Evolutionary conservation across 306 rosid genomes (phyloP).

Genomic region (Crataegus laevigata): DNA sequence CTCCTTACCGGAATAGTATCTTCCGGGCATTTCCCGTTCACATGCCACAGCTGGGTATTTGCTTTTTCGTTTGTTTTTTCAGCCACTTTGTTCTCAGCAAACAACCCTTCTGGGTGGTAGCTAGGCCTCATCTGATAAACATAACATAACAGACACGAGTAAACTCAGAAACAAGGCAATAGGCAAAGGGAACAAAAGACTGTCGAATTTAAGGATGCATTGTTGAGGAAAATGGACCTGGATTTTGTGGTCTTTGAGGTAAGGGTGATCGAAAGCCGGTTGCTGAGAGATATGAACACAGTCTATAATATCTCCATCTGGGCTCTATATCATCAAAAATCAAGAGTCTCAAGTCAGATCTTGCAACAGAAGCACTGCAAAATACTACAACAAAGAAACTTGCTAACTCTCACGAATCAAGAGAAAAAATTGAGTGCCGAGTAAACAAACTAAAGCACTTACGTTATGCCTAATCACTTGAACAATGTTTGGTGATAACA

Average conservation of each 20-base stretch:
- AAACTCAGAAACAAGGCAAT: background rate
- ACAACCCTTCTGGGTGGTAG: constrained; percentile 83
- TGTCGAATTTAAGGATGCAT: background rate
- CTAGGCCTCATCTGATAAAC: constrained; percentile 62
- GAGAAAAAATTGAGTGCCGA: background rate
- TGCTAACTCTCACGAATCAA: background rate
- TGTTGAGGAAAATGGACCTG: constrained; percentile 44
- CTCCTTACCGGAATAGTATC: constrained; percentile 84
- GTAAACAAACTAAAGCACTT: background rate
- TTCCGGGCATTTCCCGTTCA: constrained; percentile 70
- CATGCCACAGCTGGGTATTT: constrained; percentile 78
- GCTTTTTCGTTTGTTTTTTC: constrained; percentile 40
- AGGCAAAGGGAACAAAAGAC: no score
- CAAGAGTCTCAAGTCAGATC: constrained; percentile 15
- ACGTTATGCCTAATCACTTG: background rate
- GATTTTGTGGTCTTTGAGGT: constrained; percentile 90
- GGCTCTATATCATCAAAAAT: constrained; percentile 52
- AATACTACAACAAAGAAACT: background rate
- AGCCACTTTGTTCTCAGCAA: constrained; percentile 58
- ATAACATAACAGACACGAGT: constrained; percentile 13
- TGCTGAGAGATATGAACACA: constrained; percentile 80
- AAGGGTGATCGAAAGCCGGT: constrained; percentile 97
- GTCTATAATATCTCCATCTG: constrained; percentile 93
- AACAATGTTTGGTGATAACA: background rate
- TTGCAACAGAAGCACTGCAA: background rate